Base-by-base conservation (phyloP, 2,329 filamentous ascomycete genomes). In the Pseudogymnoascus pannorum region DNA sequence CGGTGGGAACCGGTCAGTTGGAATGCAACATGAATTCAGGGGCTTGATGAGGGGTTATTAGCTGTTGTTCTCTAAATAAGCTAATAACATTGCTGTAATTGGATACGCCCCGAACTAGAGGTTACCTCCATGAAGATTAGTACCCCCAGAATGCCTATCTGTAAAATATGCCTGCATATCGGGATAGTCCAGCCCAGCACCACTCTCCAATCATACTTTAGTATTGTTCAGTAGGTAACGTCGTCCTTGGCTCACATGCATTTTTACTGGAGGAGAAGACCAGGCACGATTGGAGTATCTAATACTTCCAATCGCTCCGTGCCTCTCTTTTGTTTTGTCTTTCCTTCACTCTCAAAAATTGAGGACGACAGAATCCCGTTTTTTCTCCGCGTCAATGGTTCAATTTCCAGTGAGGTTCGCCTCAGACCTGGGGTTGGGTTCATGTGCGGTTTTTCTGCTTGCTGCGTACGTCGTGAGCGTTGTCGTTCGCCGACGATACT, bases 401-500 rank as follows among this genome's bases (percentile, higher is more conserved):
- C 42, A 48, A 16, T 3, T 48, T 48, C 20, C 7, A 16, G 22
- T n/a, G 20, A 20, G 20, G n/a, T 48, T 26, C 7, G 20, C 42
- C 42, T n/a, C 9, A 14, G 42, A 26, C 20, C 12, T 48, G 20
- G 20, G 42, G 14, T 5, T 48, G 42, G 20, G 22, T 48, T 8
- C 42, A 26, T 48, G 9, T 26, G 14, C 42, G 4, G 42, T 8
- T 8, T n/a, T 26, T 16, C 20, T 48, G 5, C 22, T 48, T 26
- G 5, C 42, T 48, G 22, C 3, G 22, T 48, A 48, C 3, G 14
- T 26, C 7, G 20, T 48, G 42, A 16, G 22, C 14, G 22, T 48
- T 48, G 42, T 3, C 1, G 3, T 48, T 26, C 42, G 42, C 22
- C 22, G 42, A n/a, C 42, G 85, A 79, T 79, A 82, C 78, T 67